Evolutionary conservation across 441 rosid genomes (phyloP), one percentile per base, ranked within the genome.

Genomic region (Gossypium armourianum): DNA sequence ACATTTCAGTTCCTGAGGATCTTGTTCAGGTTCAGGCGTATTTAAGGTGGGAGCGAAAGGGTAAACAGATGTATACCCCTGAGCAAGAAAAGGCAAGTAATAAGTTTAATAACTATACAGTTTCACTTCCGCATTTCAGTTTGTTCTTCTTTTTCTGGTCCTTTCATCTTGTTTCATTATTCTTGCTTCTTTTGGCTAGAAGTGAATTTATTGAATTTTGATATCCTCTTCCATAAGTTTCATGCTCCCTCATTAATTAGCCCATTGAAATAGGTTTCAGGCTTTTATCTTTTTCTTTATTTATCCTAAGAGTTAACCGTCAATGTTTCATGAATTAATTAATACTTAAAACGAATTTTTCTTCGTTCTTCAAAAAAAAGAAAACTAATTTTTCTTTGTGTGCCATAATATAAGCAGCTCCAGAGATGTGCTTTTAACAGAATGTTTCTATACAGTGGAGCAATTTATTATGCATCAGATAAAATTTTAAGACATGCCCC

Each of bases 1-100:
- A 81, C 71, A 76, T 79, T 66, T 79, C 85, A 61, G 84, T 92
- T 83, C 97, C 97, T 73, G 97, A 90, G 76, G 97, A 93, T 56
- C 99, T 94, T 78, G 96, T 94, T 70, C 97, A 90, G 80, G 62
- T 87, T 74, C 99, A 94, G 81, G 89, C 99, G 32, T 92, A 90
- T 86, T 50, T 90, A 69, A 87, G 97, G 81, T 94, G 99, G 99
- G 99, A 94, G 86, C 87, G 92, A 83, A 92, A 86, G 47, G 97
- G 99, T 68, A 94, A 90, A 87, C 96, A 87, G 81, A 85, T 72
- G 78, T 94, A 90, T 82, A 73, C 79, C 55, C 94, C 97, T 26
- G 89, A 90, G 81, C 83, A 92, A 83, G 97, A 94, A 86, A 92
- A 89, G 97, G 97, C 83, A 87, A 83, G 82, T 75, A 29, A 62